Percentiles rank a stretch among this genome's conserved stretches.
Conservation (phyloP, 1,284 basidiomycete species). For the Gomphus bonarii region DNA sequence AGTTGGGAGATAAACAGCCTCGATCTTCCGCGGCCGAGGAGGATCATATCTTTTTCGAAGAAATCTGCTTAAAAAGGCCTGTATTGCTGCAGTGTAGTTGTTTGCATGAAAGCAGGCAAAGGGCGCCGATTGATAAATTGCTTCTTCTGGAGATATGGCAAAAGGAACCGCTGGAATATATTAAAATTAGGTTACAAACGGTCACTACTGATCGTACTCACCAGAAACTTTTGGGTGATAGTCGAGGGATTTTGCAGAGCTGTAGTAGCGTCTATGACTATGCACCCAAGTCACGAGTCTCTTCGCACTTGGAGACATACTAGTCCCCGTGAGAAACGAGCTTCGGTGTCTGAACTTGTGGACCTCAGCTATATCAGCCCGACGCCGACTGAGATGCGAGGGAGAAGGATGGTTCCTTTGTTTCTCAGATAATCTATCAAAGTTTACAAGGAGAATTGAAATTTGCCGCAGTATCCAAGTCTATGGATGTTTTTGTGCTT, state of each 20-base stretch:
- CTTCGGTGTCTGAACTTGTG: too few relatives aligned
- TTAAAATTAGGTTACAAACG: neutral
- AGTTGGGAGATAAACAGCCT: conserved; percentile 47
- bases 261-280: neutral
- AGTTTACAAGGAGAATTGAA: too few relatives aligned
- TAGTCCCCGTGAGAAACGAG: too few relatives aligned
- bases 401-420: too few relatives aligned
- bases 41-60: neutral
- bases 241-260: neutral
- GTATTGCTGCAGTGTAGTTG: neutral
- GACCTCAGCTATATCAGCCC: too few relatives aligned
- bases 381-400: too few relatives aligned
- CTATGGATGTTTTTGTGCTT: too few relatives aligned
- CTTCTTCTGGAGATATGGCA: neutral
- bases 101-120: neutral
- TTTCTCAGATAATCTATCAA: too few relatives aligned
- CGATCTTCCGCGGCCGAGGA: neutral
- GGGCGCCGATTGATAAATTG: neutral
- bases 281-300: neutral
- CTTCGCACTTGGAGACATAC: neutral
- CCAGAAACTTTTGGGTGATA: neutral
- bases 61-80: neutral
- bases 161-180: neutral
- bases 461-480: too few relatives aligned
- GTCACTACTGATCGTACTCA: neutral